phyloP scores from a whole-genome alignment of 352 stramenopile species.

The Phytophthora palmivora region DNA sequence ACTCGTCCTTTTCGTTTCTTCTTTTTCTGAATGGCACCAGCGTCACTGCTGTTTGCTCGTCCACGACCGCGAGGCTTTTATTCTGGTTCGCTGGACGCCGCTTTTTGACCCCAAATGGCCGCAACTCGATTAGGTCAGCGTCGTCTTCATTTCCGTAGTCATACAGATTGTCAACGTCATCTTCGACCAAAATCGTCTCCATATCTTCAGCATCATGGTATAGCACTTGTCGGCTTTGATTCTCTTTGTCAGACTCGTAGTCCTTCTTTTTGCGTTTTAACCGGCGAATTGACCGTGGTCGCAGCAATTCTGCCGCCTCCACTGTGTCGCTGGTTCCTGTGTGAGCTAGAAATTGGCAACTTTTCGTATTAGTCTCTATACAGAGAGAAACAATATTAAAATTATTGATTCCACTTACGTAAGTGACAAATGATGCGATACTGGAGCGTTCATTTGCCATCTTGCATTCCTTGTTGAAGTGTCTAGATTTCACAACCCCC shows the following conservation, averaged over 20 bases:
- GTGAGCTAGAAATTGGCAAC: slow-evolving; percentile 29
- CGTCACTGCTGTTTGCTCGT: slow-evolving; percentile 16
- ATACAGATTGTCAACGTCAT: slow-evolving; percentile 30
- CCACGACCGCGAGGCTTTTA: slow-evolving; percentile 22
- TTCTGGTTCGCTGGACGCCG: slow-evolving; percentile 12
- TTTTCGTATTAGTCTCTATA: background rate
- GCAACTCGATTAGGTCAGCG: slow-evolving; percentile 1
- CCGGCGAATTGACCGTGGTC: slow-evolving; percentile 9
- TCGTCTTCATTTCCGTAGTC: slow-evolving; percentile 18
- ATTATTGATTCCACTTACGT: slow-evolving; percentile 42
- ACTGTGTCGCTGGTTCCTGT: slow-evolving; percentile 27
- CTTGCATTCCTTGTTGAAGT: slow-evolving; percentile 76
- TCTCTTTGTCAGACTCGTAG: slow-evolving; percentile 46
- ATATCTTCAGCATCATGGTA: slow-evolving; percentile 9
- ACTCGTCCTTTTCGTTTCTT: slow-evolving; percentile 73
- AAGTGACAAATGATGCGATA: slow-evolving; percentile 73
- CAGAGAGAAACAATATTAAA: background rate
- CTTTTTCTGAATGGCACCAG: slow-evolving; percentile 37
- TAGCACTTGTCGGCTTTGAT: slow-evolving; percentile 22
- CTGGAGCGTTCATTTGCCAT: slow-evolving; percentile 64
- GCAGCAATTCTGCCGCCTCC: slow-evolving; percentile 22
- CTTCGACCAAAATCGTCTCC: slow-evolving; percentile 16
- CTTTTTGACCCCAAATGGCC: slow-evolving; percentile 28
- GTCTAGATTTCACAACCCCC: slow-evolving; percentile 41
- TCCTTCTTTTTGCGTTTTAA: slow-evolving; percentile 29